Evolutionary conservation across 768 basidiomycete species (phyloP), one percentile per base, ranked within the genome.

Genomic region (Coprinellus micaceus): DNA sequence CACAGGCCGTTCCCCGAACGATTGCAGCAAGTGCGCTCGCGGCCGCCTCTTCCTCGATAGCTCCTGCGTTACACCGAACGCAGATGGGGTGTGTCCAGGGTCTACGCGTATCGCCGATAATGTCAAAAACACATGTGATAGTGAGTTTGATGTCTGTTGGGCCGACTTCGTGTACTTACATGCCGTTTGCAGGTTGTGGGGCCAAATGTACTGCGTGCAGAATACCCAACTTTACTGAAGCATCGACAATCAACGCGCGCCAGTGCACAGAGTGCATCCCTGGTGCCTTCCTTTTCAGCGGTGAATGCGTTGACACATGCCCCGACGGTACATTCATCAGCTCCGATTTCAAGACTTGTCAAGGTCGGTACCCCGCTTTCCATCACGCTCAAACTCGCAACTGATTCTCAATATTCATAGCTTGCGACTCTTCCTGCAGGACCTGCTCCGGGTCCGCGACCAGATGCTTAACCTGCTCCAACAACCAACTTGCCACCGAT

Each of bases 211-310:
- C 87, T 9, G 75, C 82, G 2, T 95, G 93, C 72, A 73, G 77
- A 54, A 90, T 91, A 58, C 76, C 88, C 4, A 82, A 79, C 61
- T 94, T 94, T 67, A 86, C 66, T 58, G 76, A 79, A 11, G 81
- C 80, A 1, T 91, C 91, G 15, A 86, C 84, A 0, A 71, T 85
- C 46, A 71, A 79, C 54, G 77, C 88, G 53, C 74, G 82, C 2
- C 82, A 90, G 61, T 94, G 92, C 66, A 89, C 86, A 12, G 84
- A 78, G 1, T 95, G 93, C 68, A 65, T 94, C 33, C 84, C 89
- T 30, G 92, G 92, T 13, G 85, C 77, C 52, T 81, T 89, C 22
- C 77, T 95, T 28, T 85, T 81, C 2, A 73, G 83, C 33, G 90
- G 90, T 4, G 70, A 78, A 52, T 95, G 93, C 57, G 74, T 92